A percentile compares a stretch with the other conserved stretches of the same genome.
phyloP scores from a whole-genome alignment of 192 early-diverging fungal genomes.

The Chytriomyces sp. region DNA sequence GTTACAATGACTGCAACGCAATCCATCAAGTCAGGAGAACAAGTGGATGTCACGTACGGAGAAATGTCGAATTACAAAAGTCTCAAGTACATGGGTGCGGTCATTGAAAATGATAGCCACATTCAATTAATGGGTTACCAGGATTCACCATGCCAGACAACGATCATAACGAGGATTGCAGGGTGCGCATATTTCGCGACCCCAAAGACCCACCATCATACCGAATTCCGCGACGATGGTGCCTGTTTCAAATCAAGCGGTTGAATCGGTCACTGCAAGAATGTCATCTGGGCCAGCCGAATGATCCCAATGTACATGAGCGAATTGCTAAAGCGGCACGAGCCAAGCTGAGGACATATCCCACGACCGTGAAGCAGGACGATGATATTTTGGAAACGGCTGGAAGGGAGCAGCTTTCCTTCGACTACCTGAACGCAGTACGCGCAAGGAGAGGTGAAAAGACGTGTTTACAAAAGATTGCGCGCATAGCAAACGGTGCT shows the following conservation, averaged over 20 bases:
- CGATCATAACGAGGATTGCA: slow-evolving; percentile 21
- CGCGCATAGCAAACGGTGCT: too few species aligned
- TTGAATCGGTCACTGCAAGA: not conserved
- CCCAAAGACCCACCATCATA: not conserved
- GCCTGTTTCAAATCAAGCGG: not conserved
- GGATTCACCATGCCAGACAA: slow-evolving; percentile 17
- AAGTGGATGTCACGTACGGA: slow-evolving; percentile 28
- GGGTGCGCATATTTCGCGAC: not conserved
- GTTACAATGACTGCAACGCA: slow-evolving; percentile 30
- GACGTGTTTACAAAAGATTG: too few species aligned
- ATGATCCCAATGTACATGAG: not conserved
- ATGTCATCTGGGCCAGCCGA: not conserved
- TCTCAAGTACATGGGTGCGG: slow-evolving; percentile 28
- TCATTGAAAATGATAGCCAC: too few species aligned
- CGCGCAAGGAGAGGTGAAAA: not conserved
- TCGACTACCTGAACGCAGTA: not conserved
- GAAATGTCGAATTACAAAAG: slow-evolving; percentile 14
- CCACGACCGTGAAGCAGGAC: not conserved
- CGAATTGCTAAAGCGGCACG: not conserved
- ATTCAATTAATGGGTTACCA: too few species aligned
- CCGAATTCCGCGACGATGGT: not conserved
- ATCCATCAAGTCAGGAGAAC: slow-evolving; percentile 16
- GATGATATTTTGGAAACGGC: not conserved
- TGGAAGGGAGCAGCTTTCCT: not conserved
- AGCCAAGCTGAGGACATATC: not conserved